Conservation (phyloP, 2,329 filamentous ascomycete genomes). For the Microdochium paspali region DNA sequence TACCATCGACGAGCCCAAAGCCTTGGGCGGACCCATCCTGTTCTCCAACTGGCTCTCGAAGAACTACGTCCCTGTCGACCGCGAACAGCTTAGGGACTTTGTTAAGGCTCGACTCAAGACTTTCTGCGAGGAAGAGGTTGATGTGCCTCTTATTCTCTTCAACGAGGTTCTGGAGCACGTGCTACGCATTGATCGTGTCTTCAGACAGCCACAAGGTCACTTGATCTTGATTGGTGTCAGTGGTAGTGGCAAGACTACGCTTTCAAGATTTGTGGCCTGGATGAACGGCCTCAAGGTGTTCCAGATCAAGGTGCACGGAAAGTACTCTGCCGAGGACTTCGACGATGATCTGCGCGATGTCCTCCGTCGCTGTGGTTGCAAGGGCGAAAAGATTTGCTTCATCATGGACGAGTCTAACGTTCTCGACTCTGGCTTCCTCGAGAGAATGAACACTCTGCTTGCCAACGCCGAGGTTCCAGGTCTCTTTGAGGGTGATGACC, state of each 20-base stretch:
- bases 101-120: slow-evolving; percentile 95
- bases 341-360: slow-evolving; percentile 95
- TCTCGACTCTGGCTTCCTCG: slow-evolving; percentile 93
- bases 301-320: slow-evolving; percentile 99
- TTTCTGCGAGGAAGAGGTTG: slow-evolving; percentile 98
- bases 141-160: slow-evolving; percentile 97
- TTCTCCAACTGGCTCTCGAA: slow-evolving; percentile 99
- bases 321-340: slow-evolving; percentile 96
- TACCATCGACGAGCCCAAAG: slow-evolving; percentile 83
- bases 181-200: slow-evolving; percentile 94
- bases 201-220: slow-evolving; percentile 96
- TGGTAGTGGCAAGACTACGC: slow-evolving; percentile 94
- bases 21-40: slow-evolving; percentile 84
- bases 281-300: slow-evolving; percentile 99
- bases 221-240: slow-evolving; percentile 97
- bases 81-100: slow-evolving; percentile 90
- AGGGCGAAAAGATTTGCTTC: slow-evolving; percentile 99
- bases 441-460: slow-evolving; percentile 97
- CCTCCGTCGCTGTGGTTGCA: slow-evolving; percentile 86
- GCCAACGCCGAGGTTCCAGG: slow-evolving; percentile 99
- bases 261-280: slow-evolving; percentile 98
- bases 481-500: slow-evolving; percentile 98
- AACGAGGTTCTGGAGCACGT: slow-evolving; percentile 99
- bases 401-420: slow-evolving; percentile 99
- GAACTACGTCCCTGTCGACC: slow-evolving; percentile 94